phyloP scores from a whole-genome alignment of 2,329 filamentous ascomycete species.

The Epichloe gansuensis region DNA sequence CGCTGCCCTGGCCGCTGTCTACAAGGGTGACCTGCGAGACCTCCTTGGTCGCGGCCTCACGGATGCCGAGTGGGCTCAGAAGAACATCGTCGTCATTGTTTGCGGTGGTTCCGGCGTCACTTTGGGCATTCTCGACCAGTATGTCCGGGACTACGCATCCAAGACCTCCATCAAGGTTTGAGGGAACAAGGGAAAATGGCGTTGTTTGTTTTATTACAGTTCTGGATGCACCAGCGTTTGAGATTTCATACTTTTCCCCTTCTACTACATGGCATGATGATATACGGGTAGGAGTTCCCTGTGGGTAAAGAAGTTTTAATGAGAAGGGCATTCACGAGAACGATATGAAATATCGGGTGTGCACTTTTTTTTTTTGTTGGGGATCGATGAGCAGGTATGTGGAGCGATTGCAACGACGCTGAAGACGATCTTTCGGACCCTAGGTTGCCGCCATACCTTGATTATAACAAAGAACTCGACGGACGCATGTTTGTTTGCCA shows the following conservation, averaged over 20 bases:
- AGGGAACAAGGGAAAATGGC: constrained; percentile 1
- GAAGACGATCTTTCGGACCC: too few species aligned
- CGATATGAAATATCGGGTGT: background rate
- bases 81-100: constrained; percentile 70
- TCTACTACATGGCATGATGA: background rate
- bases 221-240: constrained; percentile 2
- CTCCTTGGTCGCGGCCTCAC: constrained; percentile 39
- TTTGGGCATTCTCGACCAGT: constrained; percentile 46
- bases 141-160: constrained; percentile 32
- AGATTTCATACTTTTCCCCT: background rate
- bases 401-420: too few species aligned
- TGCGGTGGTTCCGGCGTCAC: constrained; percentile 67
- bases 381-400: too few species aligned
- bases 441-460: too few species aligned
- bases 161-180: constrained; percentile 20
- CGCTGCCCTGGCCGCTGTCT: constrained; percentile 59
- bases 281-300: background rate
- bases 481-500: background rate
- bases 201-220: background rate
- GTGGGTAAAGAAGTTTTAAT: constrained; percentile 5
- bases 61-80: constrained; percentile 47
- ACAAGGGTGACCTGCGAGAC: constrained; percentile 48
- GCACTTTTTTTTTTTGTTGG: background rate
- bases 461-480: too few species aligned
- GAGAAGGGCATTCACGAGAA: constrained; percentile 4